Conservation (phyloP, 2,329 filamentous ascomycete genomes). For the Pseudocercospora fuligena region DNA sequence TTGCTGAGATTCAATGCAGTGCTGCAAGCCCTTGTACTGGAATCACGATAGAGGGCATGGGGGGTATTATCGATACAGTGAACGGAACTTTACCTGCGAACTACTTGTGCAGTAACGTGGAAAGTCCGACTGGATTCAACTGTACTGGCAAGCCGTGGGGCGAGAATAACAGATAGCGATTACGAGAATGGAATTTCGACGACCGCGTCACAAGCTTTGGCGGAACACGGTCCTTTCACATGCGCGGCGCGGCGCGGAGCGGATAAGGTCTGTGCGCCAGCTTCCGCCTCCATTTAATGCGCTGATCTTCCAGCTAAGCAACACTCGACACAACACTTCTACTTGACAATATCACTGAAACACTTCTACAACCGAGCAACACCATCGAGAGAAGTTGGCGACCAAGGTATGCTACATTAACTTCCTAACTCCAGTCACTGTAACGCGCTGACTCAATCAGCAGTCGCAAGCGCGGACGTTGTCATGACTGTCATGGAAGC, state of each 20-base stretch:
- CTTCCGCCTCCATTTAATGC: not conserved
- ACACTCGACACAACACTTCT: not conserved
- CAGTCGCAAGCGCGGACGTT: not conserved
- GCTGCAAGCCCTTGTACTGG: not conserved
- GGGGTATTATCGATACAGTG: not conserved
- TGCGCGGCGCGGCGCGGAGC: not conserved
- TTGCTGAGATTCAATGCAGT: not conserved
- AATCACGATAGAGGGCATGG: not conserved
- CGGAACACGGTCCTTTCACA: not conserved
- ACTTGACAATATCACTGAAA: not conserved
- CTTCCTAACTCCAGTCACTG: not conserved
- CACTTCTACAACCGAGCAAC: not conserved
- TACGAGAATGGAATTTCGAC: not conserved
- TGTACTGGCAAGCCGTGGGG: not conserved
- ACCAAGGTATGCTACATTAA: not conserved
- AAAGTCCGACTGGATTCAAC: not conserved
- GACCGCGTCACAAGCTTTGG: not conserved
- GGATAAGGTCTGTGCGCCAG: not conserved
- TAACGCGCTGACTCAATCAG: not conserved
- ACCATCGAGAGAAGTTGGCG: not conserved
- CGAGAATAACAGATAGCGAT: not conserved
- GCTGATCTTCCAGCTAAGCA: not conserved
- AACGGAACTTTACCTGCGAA: not conserved
- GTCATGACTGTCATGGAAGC: not conserved
- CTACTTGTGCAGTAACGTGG: not conserved